Conservation (phyloP, 2,329 filamentous ascomycete genomes). For the Xylariaceae sp. region DNA sequence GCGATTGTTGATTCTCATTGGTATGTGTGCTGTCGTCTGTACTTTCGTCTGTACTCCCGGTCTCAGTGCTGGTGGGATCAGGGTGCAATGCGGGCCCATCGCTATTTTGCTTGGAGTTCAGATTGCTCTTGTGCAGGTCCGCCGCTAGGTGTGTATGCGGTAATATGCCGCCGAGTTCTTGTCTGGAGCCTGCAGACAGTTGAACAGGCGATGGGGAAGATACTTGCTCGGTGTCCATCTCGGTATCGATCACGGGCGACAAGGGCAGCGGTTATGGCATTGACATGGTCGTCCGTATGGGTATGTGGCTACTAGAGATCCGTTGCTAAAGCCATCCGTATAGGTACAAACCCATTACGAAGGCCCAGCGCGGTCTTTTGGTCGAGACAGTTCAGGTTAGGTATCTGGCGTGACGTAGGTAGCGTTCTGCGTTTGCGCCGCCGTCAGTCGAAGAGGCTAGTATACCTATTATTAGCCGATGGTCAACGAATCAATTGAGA, state of each 20-base stretch:
- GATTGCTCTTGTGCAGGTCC: background rate
- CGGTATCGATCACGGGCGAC: constrained; percentile 31
- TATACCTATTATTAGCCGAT: no score
- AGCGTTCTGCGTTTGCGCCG: no score
- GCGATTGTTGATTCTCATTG: constrained; percentile 3
- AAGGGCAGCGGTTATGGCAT: constrained; percentile 28
- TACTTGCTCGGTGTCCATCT: constrained; percentile 23
- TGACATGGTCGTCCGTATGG: constrained; percentile 9
- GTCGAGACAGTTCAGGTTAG: no score
- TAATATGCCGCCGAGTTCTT: constrained; percentile 1
- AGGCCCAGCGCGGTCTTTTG: no score
- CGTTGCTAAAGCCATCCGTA: no score
- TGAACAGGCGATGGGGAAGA: constrained; percentile 10
- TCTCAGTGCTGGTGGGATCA: constrained; percentile 6
- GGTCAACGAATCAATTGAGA: no score
- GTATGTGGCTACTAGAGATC: no score
- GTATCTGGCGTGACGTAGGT: no score
- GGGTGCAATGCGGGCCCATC: constrained; percentile 2
- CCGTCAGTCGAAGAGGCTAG: no score
- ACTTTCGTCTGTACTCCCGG: background rate
- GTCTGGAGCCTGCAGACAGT: background rate
- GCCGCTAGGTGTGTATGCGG: background rate
- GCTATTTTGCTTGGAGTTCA: background rate
- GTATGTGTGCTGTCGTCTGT: background rate
- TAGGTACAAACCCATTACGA: no score